Evolutionary conservation across 805 yeast species (phyloP), one percentile per base, ranked within the genome.

Genomic region (Wickerhamia fluorescens): DNA sequence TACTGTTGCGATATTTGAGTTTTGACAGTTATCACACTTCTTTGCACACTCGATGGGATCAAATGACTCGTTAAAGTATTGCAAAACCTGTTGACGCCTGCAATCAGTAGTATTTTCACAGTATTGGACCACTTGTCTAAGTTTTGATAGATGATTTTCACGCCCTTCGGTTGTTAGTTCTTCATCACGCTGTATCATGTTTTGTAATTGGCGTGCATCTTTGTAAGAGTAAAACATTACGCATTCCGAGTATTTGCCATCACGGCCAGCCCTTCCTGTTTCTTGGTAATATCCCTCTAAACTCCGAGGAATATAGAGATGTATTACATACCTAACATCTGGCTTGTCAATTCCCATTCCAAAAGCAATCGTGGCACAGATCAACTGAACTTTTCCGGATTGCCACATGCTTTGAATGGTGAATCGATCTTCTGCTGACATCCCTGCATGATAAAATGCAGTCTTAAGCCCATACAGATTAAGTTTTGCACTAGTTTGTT

Each of bases 311-410:
- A 92, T 58, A 5, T 92, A 83, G 38, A 80, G 67, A 57, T 92
- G 98, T 23, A 85, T 75, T 3, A 92, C 97, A 60, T 70, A 88
- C 26, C 98, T 64, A 8, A 92, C 98, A 55, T 92, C 94, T 0
- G 96, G 83, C 52, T 92, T 92, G 57, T 92, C 98, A 33, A 92
- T 89, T 27, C 98, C 98, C 98, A 92, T 92, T 16, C 98, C 98
- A 66, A 92, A 92, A 0, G 98, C 98, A 45, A 92, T 82, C 0
- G 98, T 92, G 0, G 98, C 98, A 60, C 96, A 89, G 9, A 92
- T 87, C 1, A 88, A 80, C 47, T 78, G 80, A 14, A 79, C 58
- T 13, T 55, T 51, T 31, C 81, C 79, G 2, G 58, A 49, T 52
- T 92, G 98, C 98, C 98, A 92, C 18, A 58, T 62, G 14, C 61